A percentile compares a stretch with the other conserved stretches of the same genome.
Evolutionary conservation across 2,329 filamentous ascomycete genomes (phyloP).

Genomic region (Neofusicoccum parvum): DNA sequence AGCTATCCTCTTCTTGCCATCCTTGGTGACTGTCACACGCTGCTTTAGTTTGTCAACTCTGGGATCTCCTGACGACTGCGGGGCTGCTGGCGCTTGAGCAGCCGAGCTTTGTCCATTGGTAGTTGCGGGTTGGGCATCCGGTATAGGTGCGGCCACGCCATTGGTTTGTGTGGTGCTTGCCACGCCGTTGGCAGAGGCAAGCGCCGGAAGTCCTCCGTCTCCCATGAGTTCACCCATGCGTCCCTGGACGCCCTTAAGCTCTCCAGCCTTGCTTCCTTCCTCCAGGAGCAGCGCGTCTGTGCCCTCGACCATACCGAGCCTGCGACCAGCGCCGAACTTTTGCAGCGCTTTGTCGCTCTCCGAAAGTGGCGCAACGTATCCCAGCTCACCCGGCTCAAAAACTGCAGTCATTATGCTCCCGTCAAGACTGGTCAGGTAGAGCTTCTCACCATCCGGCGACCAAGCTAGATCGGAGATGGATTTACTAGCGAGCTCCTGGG

Average conservation of each 20-base stretch:
- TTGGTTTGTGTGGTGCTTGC: conserved; percentile 46
- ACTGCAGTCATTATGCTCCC: conserved; percentile 80
- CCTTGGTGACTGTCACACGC: conserved; percentile 90
- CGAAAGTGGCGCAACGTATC: conserved; percentile 80
- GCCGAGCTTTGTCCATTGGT: conserved; percentile 52
- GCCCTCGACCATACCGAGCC: conserved; percentile 90
- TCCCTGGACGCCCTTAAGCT: conserved; percentile 85
- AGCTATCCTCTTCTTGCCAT: conserved; percentile 94
- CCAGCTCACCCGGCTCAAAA: conserved; percentile 85
- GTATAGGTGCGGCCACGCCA: conserved; percentile 36
- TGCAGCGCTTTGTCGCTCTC: conserved; percentile 92
- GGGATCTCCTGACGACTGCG: conserved; percentile 48
- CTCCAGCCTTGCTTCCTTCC: conserved; percentile 87
- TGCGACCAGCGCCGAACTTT: conserved; percentile 86
- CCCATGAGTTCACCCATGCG: conserved; percentile 99
- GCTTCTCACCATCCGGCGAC: conserved; percentile 85
- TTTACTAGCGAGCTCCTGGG: conserved; percentile 86
- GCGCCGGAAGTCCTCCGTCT: conserved; percentile 54
- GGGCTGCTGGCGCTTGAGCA: conserved; percentile 36
- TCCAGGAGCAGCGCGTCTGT: conserved; percentile 86
- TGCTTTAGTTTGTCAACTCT: conserved; percentile 77
- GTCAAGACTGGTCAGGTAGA: conserved; percentile 87
- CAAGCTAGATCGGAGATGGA: conserved; percentile 93
- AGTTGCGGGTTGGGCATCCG: conserved; percentile 29
- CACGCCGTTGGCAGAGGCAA: conserved; percentile 56